These are phyloP conservation scores for Colletotrichum sp. DNA, from an alignment of 2,329 filamentous ascomycete species.

Conservation along the genomic window DNA sequence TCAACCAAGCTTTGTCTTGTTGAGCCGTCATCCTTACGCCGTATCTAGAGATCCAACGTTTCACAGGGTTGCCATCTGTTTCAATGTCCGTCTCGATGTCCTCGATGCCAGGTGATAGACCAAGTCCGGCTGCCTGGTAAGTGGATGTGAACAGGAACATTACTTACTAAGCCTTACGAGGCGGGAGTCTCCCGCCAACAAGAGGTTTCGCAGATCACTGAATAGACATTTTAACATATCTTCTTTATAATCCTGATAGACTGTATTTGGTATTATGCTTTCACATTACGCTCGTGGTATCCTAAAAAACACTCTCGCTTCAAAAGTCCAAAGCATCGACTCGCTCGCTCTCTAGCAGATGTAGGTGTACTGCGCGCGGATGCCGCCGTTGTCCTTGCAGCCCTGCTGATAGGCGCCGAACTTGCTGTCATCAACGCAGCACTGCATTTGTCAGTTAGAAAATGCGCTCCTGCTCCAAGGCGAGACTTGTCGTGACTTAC, in stretches of 20 bases:
- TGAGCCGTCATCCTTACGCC: not conserved
- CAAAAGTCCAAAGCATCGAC: not conserved
- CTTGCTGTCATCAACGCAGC: not conserved
- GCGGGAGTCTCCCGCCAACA: too few species aligned
- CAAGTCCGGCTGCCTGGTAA: fast-evolving
- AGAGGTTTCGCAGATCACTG: not conserved
- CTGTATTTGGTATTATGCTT: not conserved
- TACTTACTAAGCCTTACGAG: not conserved
- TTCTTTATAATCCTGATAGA: not conserved
- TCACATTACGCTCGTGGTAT: not conserved
- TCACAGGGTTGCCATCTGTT: fast-evolving
- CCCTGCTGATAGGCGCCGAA: not conserved
- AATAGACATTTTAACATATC: not conserved
- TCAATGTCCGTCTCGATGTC: fast-evolving
- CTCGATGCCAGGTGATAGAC: not conserved
- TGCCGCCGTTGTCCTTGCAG: not conserved
- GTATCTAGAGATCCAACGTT: fast-evolving
- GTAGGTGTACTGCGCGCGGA: not conserved
- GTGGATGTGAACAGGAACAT: not conserved
- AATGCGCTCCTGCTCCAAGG: too few species aligned
- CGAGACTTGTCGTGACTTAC: not conserved
- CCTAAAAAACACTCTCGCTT: not conserved
- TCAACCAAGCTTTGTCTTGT: not conserved
- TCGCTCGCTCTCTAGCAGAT: not conserved
- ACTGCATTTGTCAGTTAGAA: not conserved